phyloP scores from a whole-genome alignment of 495 filamentous ascomycete genomes.

The Trichoderma virens region DNA sequence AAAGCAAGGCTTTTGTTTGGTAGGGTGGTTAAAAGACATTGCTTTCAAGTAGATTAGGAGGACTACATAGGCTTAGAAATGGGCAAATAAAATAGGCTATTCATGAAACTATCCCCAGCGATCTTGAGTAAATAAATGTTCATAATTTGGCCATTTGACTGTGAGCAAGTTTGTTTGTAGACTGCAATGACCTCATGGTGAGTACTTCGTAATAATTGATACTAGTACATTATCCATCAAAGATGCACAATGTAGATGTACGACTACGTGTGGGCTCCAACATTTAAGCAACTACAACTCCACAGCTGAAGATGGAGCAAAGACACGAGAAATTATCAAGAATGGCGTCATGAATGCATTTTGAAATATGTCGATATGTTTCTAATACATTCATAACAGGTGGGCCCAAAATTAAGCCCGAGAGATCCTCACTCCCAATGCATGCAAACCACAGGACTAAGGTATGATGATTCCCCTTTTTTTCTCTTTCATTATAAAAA shows the following conservation, averaged over 20 bases:
- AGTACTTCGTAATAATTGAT: too few species aligned
- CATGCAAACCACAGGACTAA: conserved; percentile 8
- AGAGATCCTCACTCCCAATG: conserved; percentile 11
- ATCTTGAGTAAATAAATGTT: not conserved
- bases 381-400: conserved; percentile 11
- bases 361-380: conserved; percentile 7
- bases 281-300: not conserved
- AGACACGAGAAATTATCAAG: not conserved
- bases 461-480: conserved; percentile 3
- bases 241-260: too few species aligned
- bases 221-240: too few species aligned
- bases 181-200: too few species aligned
- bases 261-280: too few species aligned
- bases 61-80: not conserved
- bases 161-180: too few species aligned
- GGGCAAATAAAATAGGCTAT: conserved; percentile 1
- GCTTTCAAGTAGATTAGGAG: conserved; percentile 5
- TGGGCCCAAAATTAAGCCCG: not conserved
- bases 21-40: not conserved
- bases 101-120: not conserved
- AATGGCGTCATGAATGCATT: conserved; percentile 10
- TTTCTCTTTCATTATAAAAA: conserved; percentile 20
- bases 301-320: not conserved
- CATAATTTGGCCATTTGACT: too few species aligned
- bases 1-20: not conserved